phyloP scores from a whole-genome alignment of 192 early-diverging fungal species.

The Chytriomyces confervae region DNA sequence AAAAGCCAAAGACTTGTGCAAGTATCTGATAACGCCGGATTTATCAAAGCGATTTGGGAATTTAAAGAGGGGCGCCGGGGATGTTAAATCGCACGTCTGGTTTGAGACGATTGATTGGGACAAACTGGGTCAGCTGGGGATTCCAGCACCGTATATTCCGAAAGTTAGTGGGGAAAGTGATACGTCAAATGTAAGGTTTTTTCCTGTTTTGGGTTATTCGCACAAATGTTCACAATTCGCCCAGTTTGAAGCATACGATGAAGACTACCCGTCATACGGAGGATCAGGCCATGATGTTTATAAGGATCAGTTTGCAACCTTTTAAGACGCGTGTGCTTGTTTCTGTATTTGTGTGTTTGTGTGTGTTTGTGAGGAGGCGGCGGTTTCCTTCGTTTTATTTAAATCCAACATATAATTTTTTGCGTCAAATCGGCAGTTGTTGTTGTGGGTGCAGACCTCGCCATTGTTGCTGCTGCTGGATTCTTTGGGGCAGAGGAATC shows the following conservation, averaged over 20 bases:
- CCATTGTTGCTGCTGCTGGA: no score
- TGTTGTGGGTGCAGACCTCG: no score
- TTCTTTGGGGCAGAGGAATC: no score
- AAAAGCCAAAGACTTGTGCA: slow-evolving; percentile 46
- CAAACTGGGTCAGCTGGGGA: slow-evolving; percentile 70
- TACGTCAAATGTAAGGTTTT: slow-evolving; percentile 47
- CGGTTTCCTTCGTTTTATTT: no score
- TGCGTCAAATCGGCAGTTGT: no score
- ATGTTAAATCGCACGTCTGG: slow-evolving; percentile 52
- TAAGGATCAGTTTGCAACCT: slow-evolving; percentile 22
- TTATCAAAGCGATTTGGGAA: slow-evolving; percentile 50
- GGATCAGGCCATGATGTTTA: slow-evolving; percentile 69
- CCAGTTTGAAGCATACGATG: slow-evolving; percentile 95
- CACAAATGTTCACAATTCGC: slow-evolving; percentile 30
- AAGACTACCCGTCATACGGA: slow-evolving; percentile 89
- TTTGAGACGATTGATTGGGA: slow-evolving; percentile 57
- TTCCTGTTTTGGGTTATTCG: neutral
- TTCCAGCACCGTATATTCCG: slow-evolving; percentile 87
- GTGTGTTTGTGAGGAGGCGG: no score
- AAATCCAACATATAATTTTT: no score
- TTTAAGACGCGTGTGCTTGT: no score
- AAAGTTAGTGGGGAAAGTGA: slow-evolving; percentile 83
- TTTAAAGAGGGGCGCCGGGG: slow-evolving; percentile 44
- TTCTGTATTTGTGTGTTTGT: no score
- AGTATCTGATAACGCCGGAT: slow-evolving; percentile 43